Evolutionary conservation across 2,329 filamentous ascomycete species (phyloP), one percentile per base, ranked within the genome.

Genomic region (Trichophyton mentagrophytes): DNA sequence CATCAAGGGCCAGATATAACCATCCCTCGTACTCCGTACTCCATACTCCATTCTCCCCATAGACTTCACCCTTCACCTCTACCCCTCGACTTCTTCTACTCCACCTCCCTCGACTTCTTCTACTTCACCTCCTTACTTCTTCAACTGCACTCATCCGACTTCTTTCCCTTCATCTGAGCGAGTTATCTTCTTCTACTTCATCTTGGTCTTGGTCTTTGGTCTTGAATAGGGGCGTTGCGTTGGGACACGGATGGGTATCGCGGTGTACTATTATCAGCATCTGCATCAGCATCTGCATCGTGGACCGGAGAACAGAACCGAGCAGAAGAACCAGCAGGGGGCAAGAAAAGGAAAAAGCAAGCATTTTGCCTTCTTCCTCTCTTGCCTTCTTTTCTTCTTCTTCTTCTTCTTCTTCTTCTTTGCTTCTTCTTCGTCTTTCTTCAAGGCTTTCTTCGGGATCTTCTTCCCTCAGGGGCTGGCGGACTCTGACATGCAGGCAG

Each of bases 1-100:
- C 77, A 95, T 97, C 79, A 96, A 97, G 78, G 91, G 92, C 70
- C 92, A 97, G 77, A 95, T 96, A 61, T 78, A 64, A 73, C 8
- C 25, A 53, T 7, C 25, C 20, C 9, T 38, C 33, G 33, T 38
- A 38, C 53, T 57, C 64, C 49, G 11, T 15, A 15, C 38, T 15
- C 8, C 30, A 22, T 33, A 33, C 30, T 33, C 30, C 30, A 8
- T 33, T 1, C 30, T 33, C 11, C 40, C 49, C 15, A 7, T 27
- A n/a, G 53, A 56, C 20, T 17, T 56, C 17, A 30, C 27, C 27
- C 27, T 7, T 30, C 17, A n/a, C 33, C 53, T 58, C 64, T 62
- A 61, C 62, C 61, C 8, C 25, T 53, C 22, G 13, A 53, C 22
- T 30, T 30, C 6, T 53, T n/a, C 49, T 15, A 4, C 38, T 15